Evolutionary conservation across 768 basidiomycete genomes (phyloP).

Genomic region (Xerocomellus chrysenteron): DNA sequence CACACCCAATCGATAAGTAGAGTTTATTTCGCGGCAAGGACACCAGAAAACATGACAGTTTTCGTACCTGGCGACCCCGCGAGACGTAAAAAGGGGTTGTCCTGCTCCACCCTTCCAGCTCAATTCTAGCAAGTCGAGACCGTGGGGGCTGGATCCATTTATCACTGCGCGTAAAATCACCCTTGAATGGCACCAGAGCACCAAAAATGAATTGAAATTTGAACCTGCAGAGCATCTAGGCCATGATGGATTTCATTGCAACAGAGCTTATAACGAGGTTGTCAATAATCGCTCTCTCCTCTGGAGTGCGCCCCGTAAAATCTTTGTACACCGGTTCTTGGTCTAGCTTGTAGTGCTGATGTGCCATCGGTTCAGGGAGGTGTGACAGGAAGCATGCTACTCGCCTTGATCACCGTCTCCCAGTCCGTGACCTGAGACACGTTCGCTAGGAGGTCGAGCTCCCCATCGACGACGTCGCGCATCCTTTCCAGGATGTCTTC

Average conservation of each 20-base stretch:
- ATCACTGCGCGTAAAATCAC: neutral
- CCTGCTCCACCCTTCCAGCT: no score
- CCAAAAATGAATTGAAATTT: neutral
- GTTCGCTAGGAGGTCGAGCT: slow-evolving; percentile 45
- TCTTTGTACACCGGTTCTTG: slow-evolving; percentile 45
- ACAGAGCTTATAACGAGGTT: slow-evolving; percentile 75
- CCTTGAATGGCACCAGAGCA: neutral
- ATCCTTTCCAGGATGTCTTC: slow-evolving; percentile 52
- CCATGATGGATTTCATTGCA: slow-evolving; percentile 72
- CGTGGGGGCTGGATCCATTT: no score
- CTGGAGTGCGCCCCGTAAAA: slow-evolving; percentile 31
- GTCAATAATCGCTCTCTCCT: slow-evolving; percentile 48
- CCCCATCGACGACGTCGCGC: slow-evolving; percentile 58
- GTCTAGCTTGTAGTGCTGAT: slow-evolving; percentile 70
- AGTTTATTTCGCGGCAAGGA: no score
- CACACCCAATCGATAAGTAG: no score
- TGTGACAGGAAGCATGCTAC: slow-evolving; percentile 8
- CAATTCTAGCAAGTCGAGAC: no score
- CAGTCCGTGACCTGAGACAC: slow-evolving; percentile 63
- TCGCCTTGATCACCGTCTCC: slow-evolving; percentile 70
- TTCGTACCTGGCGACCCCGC: no score
- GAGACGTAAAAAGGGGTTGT: no score
- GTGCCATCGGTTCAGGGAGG: neutral
- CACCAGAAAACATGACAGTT: no score
- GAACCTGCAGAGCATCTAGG: slow-evolving; percentile 4